Percentiles rank a stretch among this genome's conserved stretches.
Conservation (phyloP, 352 stramenopile species). For the Pythium aquatile region DNA sequence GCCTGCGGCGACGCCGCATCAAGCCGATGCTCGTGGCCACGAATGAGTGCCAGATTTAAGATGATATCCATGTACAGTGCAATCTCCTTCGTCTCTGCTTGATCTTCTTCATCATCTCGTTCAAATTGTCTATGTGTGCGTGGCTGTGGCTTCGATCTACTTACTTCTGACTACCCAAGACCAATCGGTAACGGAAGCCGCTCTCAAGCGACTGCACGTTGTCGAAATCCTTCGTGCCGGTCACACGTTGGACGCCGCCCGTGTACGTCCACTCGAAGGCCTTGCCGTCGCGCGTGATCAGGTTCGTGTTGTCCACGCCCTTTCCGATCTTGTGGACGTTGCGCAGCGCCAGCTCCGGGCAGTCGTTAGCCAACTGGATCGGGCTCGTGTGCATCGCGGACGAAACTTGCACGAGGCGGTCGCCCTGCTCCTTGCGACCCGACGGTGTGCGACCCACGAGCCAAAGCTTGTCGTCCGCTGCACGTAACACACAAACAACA, state of each 20-base stretch:
- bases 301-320: constrained; percentile 71
- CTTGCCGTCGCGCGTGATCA: constrained; percentile 64
- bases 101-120: not conserved
- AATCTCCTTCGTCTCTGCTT: not conserved
- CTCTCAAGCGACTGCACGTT: constrained; percentile 59
- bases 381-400: constrained; percentile 69
- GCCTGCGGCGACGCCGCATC: constrained; percentile 21
- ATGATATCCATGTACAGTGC: not conserved
- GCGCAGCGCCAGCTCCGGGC: constrained; percentile 38
- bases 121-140: not conserved
- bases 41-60: constrained; percentile 25
- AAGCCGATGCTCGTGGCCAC: constrained; percentile 24
- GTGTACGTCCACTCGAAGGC: constrained; percentile 79
- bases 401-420: constrained; percentile 54
- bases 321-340: constrained; percentile 68
- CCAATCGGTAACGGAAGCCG: constrained; percentile 68
- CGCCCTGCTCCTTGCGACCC: constrained; percentile 49
- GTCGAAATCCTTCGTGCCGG: constrained; percentile 36
- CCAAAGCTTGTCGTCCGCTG: constrained; percentile 77
- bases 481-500: constrained; percentile 1
- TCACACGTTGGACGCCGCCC: constrained; percentile 46
- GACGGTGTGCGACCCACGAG: constrained; percentile 73
- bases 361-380: constrained; percentile 59
- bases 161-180: constrained; percentile 35
- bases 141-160: not conserved